Evolutionary conservation across 202 grass and related monocot species (phyloP).

Genomic region (Sporobolus alterniflorus): DNA sequence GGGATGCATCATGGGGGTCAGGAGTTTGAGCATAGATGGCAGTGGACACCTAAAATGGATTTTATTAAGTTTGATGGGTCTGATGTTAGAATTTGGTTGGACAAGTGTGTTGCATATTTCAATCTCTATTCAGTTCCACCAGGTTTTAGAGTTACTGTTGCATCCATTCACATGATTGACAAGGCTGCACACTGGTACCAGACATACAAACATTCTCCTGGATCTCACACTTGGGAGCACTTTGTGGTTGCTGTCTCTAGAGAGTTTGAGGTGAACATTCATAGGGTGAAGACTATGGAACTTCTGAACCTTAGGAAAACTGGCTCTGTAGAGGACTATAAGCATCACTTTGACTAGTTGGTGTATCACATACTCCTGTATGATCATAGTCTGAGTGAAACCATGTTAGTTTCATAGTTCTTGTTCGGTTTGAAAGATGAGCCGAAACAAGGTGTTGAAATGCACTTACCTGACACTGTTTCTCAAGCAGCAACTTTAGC

Average conservation of each 20-base stretch:
- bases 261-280: not conserved
- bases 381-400: not conserved
- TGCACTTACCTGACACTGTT: not conserved
- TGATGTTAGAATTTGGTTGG: not conserved
- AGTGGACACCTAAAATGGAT: not conserved
- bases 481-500: not conserved
- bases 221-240: not conserved
- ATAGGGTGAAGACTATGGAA: not conserved
- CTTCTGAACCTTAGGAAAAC: not conserved
- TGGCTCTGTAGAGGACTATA: not conserved
- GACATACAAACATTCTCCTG: too few species aligned
- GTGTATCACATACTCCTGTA: not conserved
- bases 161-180: not conserved
- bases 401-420: not conserved
- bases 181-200: not conserved
- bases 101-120: not conserved
- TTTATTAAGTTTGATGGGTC: not conserved
- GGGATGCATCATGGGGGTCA: too few species aligned
- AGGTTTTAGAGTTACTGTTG: fast-evolving
- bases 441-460: not conserved
- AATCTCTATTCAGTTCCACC: not conserved
- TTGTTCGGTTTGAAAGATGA: not conserved
- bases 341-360: not conserved
- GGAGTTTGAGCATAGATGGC: too few species aligned
- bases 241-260: not conserved